These are phyloP conservation scores for Globisporangium splendens DNA, from an alignment of 352 stramenopile genomes.

Conservation along the genomic window DNA sequence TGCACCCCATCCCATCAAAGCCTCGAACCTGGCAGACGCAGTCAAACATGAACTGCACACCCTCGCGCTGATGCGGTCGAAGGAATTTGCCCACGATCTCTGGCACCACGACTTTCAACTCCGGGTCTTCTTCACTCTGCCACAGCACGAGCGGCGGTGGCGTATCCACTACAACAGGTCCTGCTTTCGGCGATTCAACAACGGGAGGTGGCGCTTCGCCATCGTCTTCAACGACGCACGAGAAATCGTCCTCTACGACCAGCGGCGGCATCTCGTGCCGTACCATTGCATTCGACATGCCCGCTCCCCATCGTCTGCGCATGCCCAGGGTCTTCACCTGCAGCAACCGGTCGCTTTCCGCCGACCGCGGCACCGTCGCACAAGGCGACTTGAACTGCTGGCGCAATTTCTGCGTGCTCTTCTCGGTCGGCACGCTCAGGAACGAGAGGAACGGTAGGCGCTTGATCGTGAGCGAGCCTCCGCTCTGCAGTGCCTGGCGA, in stretches of 20 bases:
- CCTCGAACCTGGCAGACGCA: slow-evolving; percentile 82
- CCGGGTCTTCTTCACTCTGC: slow-evolving; percentile 61
- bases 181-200: slow-evolving; percentile 20
- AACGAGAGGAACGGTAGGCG: slow-evolving; percentile 82
- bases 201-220: slow-evolving; percentile 11
- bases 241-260: slow-evolving; percentile 55
- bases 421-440: slow-evolving; percentile 57
- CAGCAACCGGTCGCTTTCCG: slow-evolving; percentile 73
- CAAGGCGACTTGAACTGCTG: slow-evolving; percentile 81
- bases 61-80: slow-evolving; percentile 94
- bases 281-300: slow-evolving; percentile 48
- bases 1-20: slow-evolving; percentile 83
- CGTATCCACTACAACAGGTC: slow-evolving; percentile 22
- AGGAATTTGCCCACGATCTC: slow-evolving; percentile 94
- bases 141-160: slow-evolving; percentile 78
- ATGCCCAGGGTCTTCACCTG: slow-evolving; percentile 85
- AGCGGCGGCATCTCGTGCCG: slow-evolving; percentile 62
- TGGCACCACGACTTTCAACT: slow-evolving; percentile 74
- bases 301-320: slow-evolving; percentile 52
- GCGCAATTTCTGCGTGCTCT: slow-evolving; percentile 48
- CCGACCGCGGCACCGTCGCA: slow-evolving; percentile 43
- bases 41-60: slow-evolving; percentile 97
- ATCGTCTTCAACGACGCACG: slow-evolving; percentile 24
- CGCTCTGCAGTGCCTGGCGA: slow-evolving; percentile 45
- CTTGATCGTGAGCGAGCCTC: slow-evolving; percentile 61